phyloP scores from a whole-genome alignment of 1,284 basidiomycete species.

The Serendipita sp. region DNA sequence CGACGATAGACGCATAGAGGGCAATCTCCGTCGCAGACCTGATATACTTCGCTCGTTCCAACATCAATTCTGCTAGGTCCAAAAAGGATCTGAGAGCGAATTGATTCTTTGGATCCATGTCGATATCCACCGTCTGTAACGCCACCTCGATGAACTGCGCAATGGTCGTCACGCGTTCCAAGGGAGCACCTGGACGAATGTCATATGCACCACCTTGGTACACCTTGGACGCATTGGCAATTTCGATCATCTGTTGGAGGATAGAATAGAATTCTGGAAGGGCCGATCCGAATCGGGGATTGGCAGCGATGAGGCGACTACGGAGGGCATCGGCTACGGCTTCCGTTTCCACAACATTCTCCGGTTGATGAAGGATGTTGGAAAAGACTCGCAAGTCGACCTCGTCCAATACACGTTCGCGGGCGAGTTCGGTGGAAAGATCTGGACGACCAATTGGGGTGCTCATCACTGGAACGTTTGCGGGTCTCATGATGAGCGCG shows the following conservation, averaged over 20 bases:
- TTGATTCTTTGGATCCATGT: no score
- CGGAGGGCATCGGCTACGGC: not conserved
- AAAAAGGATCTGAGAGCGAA: no score
- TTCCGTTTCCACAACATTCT: not conserved
- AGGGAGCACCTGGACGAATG: not conserved
- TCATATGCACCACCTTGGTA: not conserved
- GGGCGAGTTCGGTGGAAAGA: not conserved
- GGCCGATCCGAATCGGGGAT: not conserved
- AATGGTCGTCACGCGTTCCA: not conserved
- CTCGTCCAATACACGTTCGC: not conserved
- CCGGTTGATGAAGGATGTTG: not conserved
- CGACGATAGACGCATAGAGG: no score
- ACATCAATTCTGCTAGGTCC: no score
- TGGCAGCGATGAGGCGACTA: not conserved
- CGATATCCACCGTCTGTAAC: no score
- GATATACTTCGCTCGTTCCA: no score
- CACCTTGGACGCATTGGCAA: not conserved
- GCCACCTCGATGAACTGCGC: not conserved
- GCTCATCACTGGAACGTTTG: not conserved
- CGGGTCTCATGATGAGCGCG: not conserved
- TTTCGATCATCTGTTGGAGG: not conserved
- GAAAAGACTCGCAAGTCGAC: not conserved
- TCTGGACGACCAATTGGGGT: not conserved
- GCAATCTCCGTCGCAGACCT: no score
- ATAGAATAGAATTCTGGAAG: not conserved